A percentile compares a stretch with the other conserved stretches of the same genome.
phyloP scores from a whole-genome alignment of 2,329 filamentous ascomycete species.

The Pyrenochaeta sp. region DNA sequence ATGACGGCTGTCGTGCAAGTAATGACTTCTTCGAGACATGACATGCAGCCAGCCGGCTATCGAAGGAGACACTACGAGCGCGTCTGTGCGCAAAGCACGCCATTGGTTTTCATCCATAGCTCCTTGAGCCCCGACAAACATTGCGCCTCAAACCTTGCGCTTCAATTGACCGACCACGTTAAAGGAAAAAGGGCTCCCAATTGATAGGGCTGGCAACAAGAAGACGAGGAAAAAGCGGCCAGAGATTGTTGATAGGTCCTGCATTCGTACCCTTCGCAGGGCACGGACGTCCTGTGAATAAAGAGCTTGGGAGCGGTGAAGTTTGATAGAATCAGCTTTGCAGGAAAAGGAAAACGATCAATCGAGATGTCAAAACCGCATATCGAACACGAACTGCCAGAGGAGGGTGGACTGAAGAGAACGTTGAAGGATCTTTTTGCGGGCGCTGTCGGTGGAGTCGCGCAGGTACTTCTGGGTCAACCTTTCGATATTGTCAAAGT shows the following conservation, averaged over 20 bases:
- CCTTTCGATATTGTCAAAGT: conserved; percentile 83
- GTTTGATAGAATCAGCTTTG: conserved; percentile 1
- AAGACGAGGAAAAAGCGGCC: neutral
- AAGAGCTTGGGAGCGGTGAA: conserved; percentile 9
- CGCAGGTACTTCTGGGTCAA: conserved; percentile 89
- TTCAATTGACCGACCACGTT: neutral
- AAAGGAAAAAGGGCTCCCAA: neutral
- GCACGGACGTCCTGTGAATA: conserved; percentile 16
- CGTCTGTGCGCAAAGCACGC: conserved; percentile 34
- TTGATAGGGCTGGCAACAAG: neutral
- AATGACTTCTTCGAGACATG: conserved; percentile 21
- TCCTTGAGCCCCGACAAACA: conserved; percentile 1
- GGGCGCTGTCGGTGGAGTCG: conserved; percentile 89
- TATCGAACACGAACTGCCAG: conserved; percentile 49
- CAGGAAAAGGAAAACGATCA: conserved; percentile 6
- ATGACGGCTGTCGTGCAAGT: neutral
- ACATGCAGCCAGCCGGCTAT: conserved; percentile 22
- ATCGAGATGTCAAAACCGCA: conserved; percentile 40
- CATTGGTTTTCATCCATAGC: conserved; percentile 17
- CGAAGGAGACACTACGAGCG: conserved; percentile 11
- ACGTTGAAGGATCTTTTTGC: conserved; percentile 88
- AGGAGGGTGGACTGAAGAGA: conserved; percentile 46
- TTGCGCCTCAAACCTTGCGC: neutral
- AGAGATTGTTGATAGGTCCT: neutral
- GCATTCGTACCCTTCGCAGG: conserved; percentile 12